Evolutionary conservation across 108 stramenopile genomes (phyloP).

Genomic region (Schizochytrium sp.): DNA sequence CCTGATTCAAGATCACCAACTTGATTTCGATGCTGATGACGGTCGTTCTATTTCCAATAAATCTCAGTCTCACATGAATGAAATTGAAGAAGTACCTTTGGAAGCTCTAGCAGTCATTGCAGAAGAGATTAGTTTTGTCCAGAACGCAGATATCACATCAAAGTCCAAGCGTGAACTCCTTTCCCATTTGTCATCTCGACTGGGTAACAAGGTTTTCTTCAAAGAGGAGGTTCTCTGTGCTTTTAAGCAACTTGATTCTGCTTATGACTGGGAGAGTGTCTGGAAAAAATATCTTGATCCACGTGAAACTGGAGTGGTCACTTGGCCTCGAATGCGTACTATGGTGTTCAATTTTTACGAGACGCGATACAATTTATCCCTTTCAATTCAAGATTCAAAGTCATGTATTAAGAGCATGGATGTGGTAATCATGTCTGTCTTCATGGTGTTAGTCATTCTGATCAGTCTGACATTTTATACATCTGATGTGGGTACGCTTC

Average conservation of each 20-base stretch:
- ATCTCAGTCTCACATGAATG: too few relatives aligned
- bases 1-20: too few relatives aligned
- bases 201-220: background rate
- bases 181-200: background rate
- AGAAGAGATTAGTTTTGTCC: background rate
- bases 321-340: background rate
- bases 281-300: constrained; percentile 33
- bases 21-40: too few relatives aligned
- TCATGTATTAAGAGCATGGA: background rate
- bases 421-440: background rate
- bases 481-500: background rate
- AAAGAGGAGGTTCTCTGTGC: constrained; percentile 24
- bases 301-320: background rate
- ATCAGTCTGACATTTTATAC: background rate
- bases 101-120: too few relatives aligned
- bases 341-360: background rate
- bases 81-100: background rate
- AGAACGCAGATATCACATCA: background rate
- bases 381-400: background rate
- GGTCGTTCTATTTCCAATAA: too few relatives aligned
- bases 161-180: background rate
- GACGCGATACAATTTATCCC: background rate
- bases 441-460: background rate
- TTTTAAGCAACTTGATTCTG: background rate
- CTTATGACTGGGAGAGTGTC: background rate